These are phyloP conservation scores for Aspergillus texensis DNA, from an alignment of 2,329 filamentous ascomycete genomes.

Conservation along the genomic window DNA sequence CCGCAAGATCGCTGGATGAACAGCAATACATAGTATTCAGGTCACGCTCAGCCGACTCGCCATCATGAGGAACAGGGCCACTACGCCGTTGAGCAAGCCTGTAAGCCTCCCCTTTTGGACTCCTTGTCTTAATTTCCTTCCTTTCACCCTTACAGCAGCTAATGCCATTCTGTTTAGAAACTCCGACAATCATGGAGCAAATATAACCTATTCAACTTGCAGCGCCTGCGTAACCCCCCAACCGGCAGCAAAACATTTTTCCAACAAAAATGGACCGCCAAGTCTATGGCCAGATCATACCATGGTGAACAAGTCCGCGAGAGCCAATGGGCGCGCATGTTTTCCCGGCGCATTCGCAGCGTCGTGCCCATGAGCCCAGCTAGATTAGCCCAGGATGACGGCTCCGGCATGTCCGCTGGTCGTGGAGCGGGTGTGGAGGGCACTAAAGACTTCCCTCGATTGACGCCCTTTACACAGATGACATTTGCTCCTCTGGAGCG, in stretches of 20 bases:
- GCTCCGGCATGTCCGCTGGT: slow-evolving; percentile 79
- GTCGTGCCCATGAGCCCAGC: slow-evolving; percentile 82
- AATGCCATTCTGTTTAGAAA: slow-evolving; percentile 62
- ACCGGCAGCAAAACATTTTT: slow-evolving; percentile 71
- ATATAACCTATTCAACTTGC: slow-evolving; percentile 91
- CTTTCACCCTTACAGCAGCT: slow-evolving; percentile 7
- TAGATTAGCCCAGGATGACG: slow-evolving; percentile 80
- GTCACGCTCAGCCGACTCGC: slow-evolving; percentile 17
- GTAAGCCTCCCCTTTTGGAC: slow-evolving; percentile 26
- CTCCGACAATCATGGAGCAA: slow-evolving; percentile 96
- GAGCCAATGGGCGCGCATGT: slow-evolving; percentile 92
- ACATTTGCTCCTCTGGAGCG: slow-evolving; percentile 88
- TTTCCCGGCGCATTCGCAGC: slow-evolving; percentile 75
- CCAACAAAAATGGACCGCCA: slow-evolving; percentile 97
- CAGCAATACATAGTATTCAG: background rate
- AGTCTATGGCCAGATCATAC: slow-evolving; percentile 80
- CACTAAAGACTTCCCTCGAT: slow-evolving; percentile 20
- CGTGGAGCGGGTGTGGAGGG: slow-evolving; percentile 71
- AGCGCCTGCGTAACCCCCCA: slow-evolving; percentile 53
- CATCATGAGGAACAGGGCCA: slow-evolving; percentile 51
- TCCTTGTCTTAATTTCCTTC: background rate
- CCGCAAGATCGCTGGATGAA: slow-evolving; percentile 8
- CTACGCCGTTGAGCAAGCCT: slow-evolving; percentile 43
- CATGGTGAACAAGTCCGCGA: slow-evolving; percentile 95
- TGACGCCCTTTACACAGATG: slow-evolving; percentile 94